Evolutionary conservation across 495 filamentous ascomycete genomes (phyloP), one percentile per base, ranked within the genome.

Genomic region (Penicillium parvum): DNA sequence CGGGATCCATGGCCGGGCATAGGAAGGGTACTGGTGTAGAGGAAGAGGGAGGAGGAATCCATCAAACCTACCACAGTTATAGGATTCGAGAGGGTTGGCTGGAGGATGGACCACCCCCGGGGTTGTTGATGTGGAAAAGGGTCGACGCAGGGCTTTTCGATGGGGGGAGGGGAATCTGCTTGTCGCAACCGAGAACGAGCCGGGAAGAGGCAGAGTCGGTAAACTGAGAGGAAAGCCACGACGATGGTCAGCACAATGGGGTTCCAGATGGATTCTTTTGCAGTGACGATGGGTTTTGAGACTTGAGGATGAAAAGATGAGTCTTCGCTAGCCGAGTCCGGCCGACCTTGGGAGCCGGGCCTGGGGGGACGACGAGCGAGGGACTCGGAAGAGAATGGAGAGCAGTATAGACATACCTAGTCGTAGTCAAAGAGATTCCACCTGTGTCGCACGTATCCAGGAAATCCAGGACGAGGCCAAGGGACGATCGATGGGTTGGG

Each of bases 21-120:
- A 47, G 53, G 52, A 43, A 49, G 49, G 52, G 43, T 47, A 49
- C 23, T 20, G 21, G 43, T 57, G 53, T 42, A 51, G 47, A 57
- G 43, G 52, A 15, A 26, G 55, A 53, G 47, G 55, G 46, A 57
- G 45, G 43, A 45, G 48, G 15, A 37, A 44, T 63, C 63, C 64
- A 64, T 69, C 65, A 30, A 62, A 69, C 67, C 64, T 69, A 69
- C 65, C 67, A 66, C 61, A 61, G 58, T 52, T 57, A 56, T 56
- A 45, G 53, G 46, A 47, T 43, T 50, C 55, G 47, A 58, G 37
- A 37, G 41, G 46, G 30, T 47, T 50, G 51, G 53, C 36, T 47
- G 45, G 53, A 60, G 63, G 65, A 63, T 65, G 56, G 57, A 56
- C 57, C 62, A 64, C 63, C 55, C 50, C 58, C 59, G 60, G 11